Conservation (phyloP, 2,329 filamentous ascomycete species). For the Lachnellula occidentalis region DNA sequence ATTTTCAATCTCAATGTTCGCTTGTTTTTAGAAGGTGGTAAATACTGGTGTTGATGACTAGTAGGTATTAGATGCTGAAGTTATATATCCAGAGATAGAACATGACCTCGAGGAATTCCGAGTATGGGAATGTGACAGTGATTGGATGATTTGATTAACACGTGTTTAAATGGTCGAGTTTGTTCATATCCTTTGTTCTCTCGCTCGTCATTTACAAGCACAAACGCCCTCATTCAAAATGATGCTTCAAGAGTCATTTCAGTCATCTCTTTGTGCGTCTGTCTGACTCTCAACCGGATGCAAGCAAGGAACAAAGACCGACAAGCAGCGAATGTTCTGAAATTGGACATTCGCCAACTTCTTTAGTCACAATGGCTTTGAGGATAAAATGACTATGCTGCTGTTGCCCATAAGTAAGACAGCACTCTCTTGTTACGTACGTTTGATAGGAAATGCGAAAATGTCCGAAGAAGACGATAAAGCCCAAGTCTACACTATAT, state of each 20-base stretch:
- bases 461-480: constrained; percentile 1
- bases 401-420: no score
- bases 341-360: background rate
- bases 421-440: no score
- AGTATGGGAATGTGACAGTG: no score
- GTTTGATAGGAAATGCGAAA: background rate
- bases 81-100: no score
- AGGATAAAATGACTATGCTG: no score
- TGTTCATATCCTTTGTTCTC: background rate
- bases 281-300: background rate
- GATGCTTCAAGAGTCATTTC: background rate
- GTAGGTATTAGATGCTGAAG: no score
- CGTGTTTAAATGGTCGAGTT: background rate
- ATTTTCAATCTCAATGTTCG: no score
- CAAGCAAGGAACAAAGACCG: background rate
- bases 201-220: background rate
- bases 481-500: background rate
- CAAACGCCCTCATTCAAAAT: background rate
- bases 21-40: no score
- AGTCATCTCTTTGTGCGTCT: background rate
- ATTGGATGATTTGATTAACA: no score
- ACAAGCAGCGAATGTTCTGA: background rate
- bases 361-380: no score
- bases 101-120: no score
- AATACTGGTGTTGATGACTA: no score